Conservation (phyloP, 2,329 filamentous ascomycete genomes). For the Beauveria sp. region DNA sequence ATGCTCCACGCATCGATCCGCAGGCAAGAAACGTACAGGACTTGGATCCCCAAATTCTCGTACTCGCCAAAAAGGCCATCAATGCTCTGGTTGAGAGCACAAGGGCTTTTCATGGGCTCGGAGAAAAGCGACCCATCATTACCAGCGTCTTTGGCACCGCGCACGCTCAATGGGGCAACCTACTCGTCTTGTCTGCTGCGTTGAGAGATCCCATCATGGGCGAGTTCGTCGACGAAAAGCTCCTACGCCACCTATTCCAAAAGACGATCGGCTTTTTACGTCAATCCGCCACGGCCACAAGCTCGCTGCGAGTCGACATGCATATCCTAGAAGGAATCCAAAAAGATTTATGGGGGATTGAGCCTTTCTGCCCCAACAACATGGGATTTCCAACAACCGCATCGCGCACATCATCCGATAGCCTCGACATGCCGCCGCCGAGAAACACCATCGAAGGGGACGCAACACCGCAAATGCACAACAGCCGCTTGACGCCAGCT, state of each 20-base stretch:
- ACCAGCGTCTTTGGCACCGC: constrained; percentile 96
- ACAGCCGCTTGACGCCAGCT: constrained; percentile 1
- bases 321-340: constrained; percentile 58
- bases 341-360: constrained; percentile 32
- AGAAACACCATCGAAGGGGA: not conserved
- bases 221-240: constrained; percentile 46
- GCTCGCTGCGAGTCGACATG: constrained; percentile 66
- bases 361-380: not conserved
- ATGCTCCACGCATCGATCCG: constrained; percentile 30
- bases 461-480: not conserved
- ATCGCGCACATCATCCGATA: constrained; percentile 13
- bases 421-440: constrained; percentile 7
- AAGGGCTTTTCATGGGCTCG: constrained; percentile 63
- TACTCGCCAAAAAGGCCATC: constrained; percentile 56
- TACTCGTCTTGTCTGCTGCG: constrained; percentile 80
- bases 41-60: constrained; percentile 39
- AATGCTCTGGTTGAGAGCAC: constrained; percentile 78
- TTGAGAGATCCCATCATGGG: constrained; percentile 59
- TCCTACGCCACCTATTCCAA: constrained; percentile 53
- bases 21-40: constrained; percentile 29
- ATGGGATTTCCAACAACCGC: not conserved
- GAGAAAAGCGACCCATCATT: constrained; percentile 64
- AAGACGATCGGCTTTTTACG: constrained; percentile 72
- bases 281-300: constrained; percentile 63
- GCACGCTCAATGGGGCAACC: constrained; percentile 96